A percentile compares a stretch with the other conserved stretches of the same genome.
Evolutionary conservation across 345 rosid genomes (phyloP).

Genomic region (Eucalyptus pauciflora): DNA sequence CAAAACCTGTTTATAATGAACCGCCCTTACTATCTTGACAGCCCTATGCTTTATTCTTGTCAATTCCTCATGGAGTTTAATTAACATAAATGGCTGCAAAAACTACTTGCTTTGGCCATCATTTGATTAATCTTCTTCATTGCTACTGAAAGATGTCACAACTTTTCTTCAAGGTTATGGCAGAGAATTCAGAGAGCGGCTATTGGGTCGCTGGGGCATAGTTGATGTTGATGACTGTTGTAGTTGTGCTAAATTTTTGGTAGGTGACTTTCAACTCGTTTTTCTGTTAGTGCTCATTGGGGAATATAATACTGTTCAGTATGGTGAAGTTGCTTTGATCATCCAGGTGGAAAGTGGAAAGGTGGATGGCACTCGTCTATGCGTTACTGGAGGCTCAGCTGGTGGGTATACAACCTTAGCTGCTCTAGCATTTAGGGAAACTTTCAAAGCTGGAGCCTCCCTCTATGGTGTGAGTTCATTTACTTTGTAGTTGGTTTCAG

Average conservation of each 20-base stretch:
- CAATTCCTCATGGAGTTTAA: neutral
- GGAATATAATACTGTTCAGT: neutral
- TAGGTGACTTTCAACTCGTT: slow-evolving; percentile 2
- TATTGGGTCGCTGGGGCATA: slow-evolving; percentile 71
- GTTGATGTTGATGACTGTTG: slow-evolving; percentile 97
- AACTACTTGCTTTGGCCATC: neutral
- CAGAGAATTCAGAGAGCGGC: slow-evolving; percentile 86
- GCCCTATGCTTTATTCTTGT: neutral
- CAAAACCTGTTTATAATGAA: neutral
- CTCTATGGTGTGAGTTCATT: slow-evolving; percentile 71
- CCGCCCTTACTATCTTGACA: neutral
- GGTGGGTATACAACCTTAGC: slow-evolving; percentile 97
- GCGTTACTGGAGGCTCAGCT: slow-evolving; percentile 95
- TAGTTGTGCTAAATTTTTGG: slow-evolving; percentile 88
- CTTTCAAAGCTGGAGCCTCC: slow-evolving; percentile 93
- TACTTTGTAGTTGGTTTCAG: neutral
- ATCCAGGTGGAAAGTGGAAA: slow-evolving; percentile 64
- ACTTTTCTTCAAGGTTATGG: slow-evolving; percentile 61
- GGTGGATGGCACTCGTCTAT: slow-evolving; percentile 63
- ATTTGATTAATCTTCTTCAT: neutral
- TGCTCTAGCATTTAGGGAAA: slow-evolving; percentile 78
- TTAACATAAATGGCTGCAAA: neutral
- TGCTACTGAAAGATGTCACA: neutral
- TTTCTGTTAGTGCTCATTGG: neutral
- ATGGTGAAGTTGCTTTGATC: neutral